phyloP scores from a whole-genome alignment of 1,284 basidiomycete genomes.

The Phenoliferia sp. region DNA sequence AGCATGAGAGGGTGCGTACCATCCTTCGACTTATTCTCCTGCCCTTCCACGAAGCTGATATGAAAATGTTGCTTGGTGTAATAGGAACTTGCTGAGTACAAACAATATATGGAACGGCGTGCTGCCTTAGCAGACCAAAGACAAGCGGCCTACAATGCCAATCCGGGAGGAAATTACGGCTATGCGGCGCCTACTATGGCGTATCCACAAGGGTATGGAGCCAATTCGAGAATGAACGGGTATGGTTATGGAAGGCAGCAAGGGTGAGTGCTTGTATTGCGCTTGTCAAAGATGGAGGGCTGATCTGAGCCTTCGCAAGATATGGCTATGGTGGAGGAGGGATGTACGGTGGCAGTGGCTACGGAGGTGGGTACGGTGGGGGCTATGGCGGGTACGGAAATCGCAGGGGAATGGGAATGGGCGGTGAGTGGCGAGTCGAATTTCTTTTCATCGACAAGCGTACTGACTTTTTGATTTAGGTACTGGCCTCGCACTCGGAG shows the following conservation, averaged over 20 bases:
- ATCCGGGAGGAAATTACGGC: neutral
- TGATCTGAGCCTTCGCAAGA: neutral
- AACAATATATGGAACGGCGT: neutral
- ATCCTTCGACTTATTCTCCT: neutral
- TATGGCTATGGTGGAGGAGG: neutral
- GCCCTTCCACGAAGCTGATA: neutral
- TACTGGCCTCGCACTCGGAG: no score
- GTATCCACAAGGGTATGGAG: neutral
- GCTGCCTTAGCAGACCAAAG: neutral
- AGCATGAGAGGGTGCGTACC: neutral
- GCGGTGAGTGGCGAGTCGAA: neutral
- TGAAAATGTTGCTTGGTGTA: neutral
- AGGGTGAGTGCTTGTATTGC: neutral
- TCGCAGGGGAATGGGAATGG: neutral
- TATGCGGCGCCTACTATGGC: neutral
- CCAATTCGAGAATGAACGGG: neutral
- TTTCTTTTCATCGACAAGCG: no score
- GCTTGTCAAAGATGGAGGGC: neutral
- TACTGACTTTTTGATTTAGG: no score
- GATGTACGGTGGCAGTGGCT: constrained; percentile 9
- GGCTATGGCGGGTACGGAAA: neutral
- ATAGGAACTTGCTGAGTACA: neutral
- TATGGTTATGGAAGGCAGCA: constrained; percentile 3
- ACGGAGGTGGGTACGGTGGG: constrained; percentile 14
- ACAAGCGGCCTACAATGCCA: neutral